A percentile compares a stretch with the other conserved stretches of the same genome.
Conservation (phyloP, 257 asterid species). For the Euphrasia confusa region DNA sequence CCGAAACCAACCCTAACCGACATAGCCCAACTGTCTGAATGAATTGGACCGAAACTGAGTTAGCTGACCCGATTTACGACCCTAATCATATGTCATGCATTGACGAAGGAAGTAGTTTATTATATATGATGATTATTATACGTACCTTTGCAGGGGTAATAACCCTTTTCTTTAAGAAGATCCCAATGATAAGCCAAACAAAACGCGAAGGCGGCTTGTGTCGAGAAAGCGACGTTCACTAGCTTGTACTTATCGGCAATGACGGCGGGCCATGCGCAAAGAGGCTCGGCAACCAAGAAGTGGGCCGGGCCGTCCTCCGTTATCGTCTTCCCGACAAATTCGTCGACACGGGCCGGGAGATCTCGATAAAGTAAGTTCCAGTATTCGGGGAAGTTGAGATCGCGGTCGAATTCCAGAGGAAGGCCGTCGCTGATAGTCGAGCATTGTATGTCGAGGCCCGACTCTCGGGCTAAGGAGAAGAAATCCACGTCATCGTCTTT, state of each 20-base stretch:
- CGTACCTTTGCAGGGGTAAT: constrained; percentile 34
- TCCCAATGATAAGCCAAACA: constrained; percentile 34
- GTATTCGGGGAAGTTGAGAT: constrained; percentile 12
- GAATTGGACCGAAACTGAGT: no score
- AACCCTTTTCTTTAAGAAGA: constrained; percentile 35
- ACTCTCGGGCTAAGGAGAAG: constrained; percentile 31
- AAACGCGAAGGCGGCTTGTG: constrained; percentile 36
- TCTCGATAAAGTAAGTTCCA: constrained; percentile 26
- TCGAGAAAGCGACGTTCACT: constrained; percentile 34
- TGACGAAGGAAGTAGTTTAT: no score
- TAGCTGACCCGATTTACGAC: no score
- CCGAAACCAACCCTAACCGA: no score
- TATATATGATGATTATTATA: no score
- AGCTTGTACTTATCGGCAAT: constrained; percentile 40
- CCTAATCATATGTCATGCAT: no score
- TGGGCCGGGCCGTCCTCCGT: constrained; percentile 20
- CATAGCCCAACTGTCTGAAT: no score
- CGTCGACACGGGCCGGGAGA: constrained; percentile 37
- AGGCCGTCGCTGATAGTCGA: constrained; percentile 42
- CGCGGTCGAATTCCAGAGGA: constrained; percentile 37
- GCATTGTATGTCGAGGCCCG: constrained; percentile 49
- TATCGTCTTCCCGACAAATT: constrained; percentile 28
- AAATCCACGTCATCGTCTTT: constrained; percentile 12
- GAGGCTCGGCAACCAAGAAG: constrained; percentile 40
- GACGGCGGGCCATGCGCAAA: constrained; percentile 32